Percentiles rank a stretch among this genome's conserved stretches.
Conservation (phyloP, 2,329 filamentous ascomycete species). For the Boeremia exigua region DNA sequence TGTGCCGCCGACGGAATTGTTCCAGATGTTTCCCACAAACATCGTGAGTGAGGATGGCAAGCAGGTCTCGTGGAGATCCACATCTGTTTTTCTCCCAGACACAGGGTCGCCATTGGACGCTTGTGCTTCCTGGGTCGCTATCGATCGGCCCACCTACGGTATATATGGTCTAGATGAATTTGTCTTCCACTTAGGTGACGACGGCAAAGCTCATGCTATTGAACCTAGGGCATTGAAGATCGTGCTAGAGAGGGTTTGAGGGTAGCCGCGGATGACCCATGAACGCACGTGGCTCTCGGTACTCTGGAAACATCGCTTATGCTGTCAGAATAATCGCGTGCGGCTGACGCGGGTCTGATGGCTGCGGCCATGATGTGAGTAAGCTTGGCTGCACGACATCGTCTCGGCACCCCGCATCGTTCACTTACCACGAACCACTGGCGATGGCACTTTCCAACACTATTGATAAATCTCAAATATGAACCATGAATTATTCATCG, state of each 20-base stretch:
- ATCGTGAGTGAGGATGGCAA: constrained; percentile 7
- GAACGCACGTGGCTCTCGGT: background rate
- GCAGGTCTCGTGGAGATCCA: constrained; percentile 15
- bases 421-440: background rate
- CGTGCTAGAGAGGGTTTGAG: constrained; percentile 4
- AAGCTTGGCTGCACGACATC: background rate
- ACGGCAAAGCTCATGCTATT: constrained; percentile 10
- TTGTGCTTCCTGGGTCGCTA: constrained; percentile 18
- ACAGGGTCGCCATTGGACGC: constrained; percentile 16
- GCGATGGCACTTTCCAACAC: background rate
- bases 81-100: background rate
- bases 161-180: constrained; percentile 16
- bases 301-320: too few relatives aligned
- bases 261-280: background rate
- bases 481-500: background rate
- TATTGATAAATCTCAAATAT: background rate
- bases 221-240: constrained; percentile 15
- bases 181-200: constrained; percentile 10
- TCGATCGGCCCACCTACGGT: constrained; percentile 17
- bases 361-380: background rate
- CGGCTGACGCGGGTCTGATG: background rate
- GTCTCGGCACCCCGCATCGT: background rate
- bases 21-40: constrained; percentile 21
- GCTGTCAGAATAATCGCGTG: background rate
- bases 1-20: background rate